Evolutionary conservation across 2,329 filamentous ascomycete genomes (phyloP).

Genomic region (Hansfordia pulvinata): DNA sequence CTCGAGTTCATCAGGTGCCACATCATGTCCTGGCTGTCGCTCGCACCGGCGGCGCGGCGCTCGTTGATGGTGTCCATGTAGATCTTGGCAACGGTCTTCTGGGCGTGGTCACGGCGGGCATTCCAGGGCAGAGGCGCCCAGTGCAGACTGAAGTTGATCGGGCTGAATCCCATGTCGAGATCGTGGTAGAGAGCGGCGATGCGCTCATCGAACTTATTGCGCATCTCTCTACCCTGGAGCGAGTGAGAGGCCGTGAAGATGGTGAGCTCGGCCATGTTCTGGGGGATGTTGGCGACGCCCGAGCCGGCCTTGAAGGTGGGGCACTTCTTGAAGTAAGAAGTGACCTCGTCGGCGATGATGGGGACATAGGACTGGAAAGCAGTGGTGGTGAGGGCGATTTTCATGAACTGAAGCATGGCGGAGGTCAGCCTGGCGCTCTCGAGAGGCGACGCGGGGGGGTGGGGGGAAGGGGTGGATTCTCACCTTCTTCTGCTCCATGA

Average conservation of each 20-base stretch:
- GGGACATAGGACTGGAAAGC: conserved; percentile 64
- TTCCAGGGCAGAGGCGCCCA: conserved; percentile 88
- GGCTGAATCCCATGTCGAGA: conserved; percentile 78
- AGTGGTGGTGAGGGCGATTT: conserved; percentile 63
- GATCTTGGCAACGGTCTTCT: conserved; percentile 65
- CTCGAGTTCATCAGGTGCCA: conserved; percentile 76
- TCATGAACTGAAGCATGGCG: conserved; percentile 49
- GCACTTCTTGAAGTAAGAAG: conserved; percentile 56
- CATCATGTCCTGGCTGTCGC: conserved; percentile 63
- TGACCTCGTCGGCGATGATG: conserved; percentile 63
- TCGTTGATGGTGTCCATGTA: conserved; percentile 74
- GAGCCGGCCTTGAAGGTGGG: conserved; percentile 52
- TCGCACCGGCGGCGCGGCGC: conserved; percentile 40
- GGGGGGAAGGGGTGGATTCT: conserved; percentile 5
- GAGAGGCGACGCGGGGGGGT: background rate
- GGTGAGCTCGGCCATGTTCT: conserved; percentile 72
- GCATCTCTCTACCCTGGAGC: conserved; percentile 73
- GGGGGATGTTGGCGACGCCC: conserved; percentile 58
- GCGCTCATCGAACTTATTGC: conserved; percentile 63
- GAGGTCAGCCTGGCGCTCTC: background rate
- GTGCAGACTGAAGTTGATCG: conserved; percentile 81
- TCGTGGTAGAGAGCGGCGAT: conserved; percentile 79
- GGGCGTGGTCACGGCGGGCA: conserved; percentile 64
- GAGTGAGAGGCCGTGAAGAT: conserved; percentile 82
- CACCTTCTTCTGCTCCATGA: conserved; percentile 96